Evolutionary conservation across 352 stramenopile genomes (phyloP), one percentile per base, ranked within the genome.

Genomic region (Lagenidium giganteum): DNA sequence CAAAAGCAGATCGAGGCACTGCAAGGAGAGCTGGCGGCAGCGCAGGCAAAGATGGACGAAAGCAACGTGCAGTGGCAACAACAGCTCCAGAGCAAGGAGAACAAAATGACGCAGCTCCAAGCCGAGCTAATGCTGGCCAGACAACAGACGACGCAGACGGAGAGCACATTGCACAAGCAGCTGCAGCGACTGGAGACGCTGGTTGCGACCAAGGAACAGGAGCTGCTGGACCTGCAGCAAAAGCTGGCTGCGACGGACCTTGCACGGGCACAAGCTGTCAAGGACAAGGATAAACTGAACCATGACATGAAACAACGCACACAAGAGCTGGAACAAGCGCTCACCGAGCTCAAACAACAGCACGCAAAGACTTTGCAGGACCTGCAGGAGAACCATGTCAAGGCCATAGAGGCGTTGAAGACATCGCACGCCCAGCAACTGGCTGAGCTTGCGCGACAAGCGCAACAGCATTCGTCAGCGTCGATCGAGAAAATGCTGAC

Each of bases 1-100:
- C 59, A 74, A 5, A 81, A 83, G 35, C 58, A 66, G 12, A 44
- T 70, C 1, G 72, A 80, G 36, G 42, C 52, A 3, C 56, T 67
- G 11, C 59, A 77, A 36, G 25, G 75, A 22, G 74, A 84, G 40
- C 64, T 64, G n/a, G 27, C 72, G 31, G 49, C 77, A 35, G 50
- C 50, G 24, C 71, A 48, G 11, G 60, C 54, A 31, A 64, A 28
- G 27, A 40, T 67, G 12, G 67, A 63, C 7, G 68, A 87, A 35
- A 44, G 53, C 6, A 48, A 68, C 18, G 41, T 58, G 11, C 52
- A 58, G 21, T 40, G 75, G 12, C 40, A 57, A 18, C 61, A 75
- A 31, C 58, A 77, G n/a, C 22, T 77, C 1, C 41, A 48, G 7
- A 56, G 74, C 22, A 46, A 58, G 12, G 67, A 81, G 22, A 29